A percentile compares a stretch with the other conserved stretches of the same genome.
These are phyloP conservation scores for Periconia sp. DNA, from an alignment of 2,329 filamentous ascomycete genomes.

Conservation along the genomic window DNA sequence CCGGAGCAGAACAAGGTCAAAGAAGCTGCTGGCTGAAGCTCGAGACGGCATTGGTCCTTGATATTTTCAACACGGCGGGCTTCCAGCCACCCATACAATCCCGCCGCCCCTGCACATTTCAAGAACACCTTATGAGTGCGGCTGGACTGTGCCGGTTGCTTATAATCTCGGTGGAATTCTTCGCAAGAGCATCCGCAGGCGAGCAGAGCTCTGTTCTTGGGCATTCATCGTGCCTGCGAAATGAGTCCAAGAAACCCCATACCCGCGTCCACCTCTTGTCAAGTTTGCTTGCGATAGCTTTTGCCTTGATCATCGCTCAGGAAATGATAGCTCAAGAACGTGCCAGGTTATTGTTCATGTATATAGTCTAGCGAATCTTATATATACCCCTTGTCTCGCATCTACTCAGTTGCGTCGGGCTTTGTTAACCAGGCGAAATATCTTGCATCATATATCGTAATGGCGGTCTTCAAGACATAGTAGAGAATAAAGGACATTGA, in stretches of 20 bases:
- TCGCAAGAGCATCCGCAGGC: too few relatives aligned
- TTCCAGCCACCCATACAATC: neutral
- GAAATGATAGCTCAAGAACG: neutral
- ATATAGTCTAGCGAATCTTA: neutral
- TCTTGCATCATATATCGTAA: too few relatives aligned
- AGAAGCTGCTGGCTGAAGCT: constrained; percentile 65
- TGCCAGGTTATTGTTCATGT: neutral
- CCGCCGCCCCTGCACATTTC: neutral
- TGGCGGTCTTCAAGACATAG: too few relatives aligned
- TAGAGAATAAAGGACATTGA: too few relatives aligned
- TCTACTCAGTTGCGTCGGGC: too few relatives aligned
- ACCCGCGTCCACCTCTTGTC: neutral
- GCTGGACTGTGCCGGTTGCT: too few relatives aligned
- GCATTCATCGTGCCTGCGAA: neutral
- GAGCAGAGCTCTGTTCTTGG: neutral
- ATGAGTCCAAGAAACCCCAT: neutral
- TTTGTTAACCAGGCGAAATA: too few relatives aligned
- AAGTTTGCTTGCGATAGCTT: neutral
- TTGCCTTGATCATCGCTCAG: neutral
- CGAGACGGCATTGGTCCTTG: neutral
- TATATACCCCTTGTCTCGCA: neutral
- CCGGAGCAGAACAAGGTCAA: constrained; percentile 75
- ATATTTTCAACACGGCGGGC: neutral
- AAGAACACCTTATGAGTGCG: neutral
- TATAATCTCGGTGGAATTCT: too few relatives aligned